A percentile compares a stretch with the other conserved stretches of the same genome.
Conservation (phyloP, 495 filamentous ascomycete species). For the Pyronema domesticum region DNA sequence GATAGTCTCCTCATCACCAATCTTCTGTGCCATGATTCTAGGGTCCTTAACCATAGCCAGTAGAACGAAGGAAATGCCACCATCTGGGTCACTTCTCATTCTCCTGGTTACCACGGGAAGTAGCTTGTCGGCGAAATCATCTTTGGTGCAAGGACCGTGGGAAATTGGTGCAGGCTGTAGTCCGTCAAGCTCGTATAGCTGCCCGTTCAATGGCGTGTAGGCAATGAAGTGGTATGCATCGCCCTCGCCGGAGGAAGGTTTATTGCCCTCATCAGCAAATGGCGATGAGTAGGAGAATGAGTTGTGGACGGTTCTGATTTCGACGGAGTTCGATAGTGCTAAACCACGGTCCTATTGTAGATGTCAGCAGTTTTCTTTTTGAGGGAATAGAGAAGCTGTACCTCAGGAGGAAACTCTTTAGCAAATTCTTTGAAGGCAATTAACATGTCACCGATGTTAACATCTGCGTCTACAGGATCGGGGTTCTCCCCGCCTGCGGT, state of each 20-base stretch:
- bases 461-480: too few species aligned
- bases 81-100: slow-evolving; percentile 66
- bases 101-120: slow-evolving; percentile 72
- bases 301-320: slow-evolving; percentile 80
- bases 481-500: too few species aligned
- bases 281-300: slow-evolving; percentile 74
- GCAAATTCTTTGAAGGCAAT: slow-evolving; percentile 82
- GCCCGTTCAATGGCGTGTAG: slow-evolving; percentile 63
- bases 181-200: slow-evolving; percentile 86
- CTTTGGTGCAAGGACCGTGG: slow-evolving; percentile 54
- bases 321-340: slow-evolving; percentile 38
- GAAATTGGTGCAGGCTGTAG: slow-evolving; percentile 79
- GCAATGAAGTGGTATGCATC: slow-evolving; percentile 98
- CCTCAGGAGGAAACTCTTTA: slow-evolving; percentile 64
- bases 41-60: slow-evolving; percentile 80
- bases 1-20: slow-evolving; percentile 65
- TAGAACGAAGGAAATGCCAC: slow-evolving; percentile 89
- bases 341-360: slow-evolving; percentile 35
- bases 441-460: slow-evolving; percentile 25
- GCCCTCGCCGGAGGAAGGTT: slow-evolving; percentile 40
- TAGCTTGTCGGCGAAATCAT: slow-evolving; percentile 61
- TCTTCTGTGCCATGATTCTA: slow-evolving; percentile 52
- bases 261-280: slow-evolving; percentile 74
- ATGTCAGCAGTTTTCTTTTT: background rate
- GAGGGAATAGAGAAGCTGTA: slow-evolving; percentile 14